phyloP scores from a whole-genome alignment of 257 asterid species.

The Solanum piurae region DNA sequence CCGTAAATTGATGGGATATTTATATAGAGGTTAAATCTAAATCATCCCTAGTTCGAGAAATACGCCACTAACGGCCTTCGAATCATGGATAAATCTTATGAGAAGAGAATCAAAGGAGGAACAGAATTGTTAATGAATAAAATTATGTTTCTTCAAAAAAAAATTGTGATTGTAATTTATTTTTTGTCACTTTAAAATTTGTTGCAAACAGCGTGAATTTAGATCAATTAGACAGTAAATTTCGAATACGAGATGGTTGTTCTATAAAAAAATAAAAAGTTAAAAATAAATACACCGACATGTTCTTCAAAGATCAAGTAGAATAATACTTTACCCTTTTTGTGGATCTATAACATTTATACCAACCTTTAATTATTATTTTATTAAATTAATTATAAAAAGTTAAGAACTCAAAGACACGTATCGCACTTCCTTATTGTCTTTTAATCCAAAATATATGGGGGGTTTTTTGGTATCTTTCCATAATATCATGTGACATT shows the following conservation, averaged over 20 bases:
- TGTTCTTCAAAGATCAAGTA: neutral
- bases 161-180: too few relatives aligned
- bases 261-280: neutral
- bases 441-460: neutral
- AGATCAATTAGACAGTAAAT: neutral
- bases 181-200: too few relatives aligned
- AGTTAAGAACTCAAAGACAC: neutral
- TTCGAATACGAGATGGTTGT: fast-evolving
- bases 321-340: neutral
- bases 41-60: too few relatives aligned
- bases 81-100: too few relatives aligned
- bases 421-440: neutral
- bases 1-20: too few relatives aligned
- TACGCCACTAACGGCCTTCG: too few relatives aligned
- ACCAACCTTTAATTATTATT: neutral
- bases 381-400: neutral
- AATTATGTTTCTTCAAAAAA: too few relatives aligned
- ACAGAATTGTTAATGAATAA: too few relatives aligned
- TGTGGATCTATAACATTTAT: neutral
- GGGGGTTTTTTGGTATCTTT: neutral
- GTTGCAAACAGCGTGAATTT: neutral
- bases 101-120: too few relatives aligned
- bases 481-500: neutral
- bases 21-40: too few relatives aligned
- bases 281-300: neutral